A percentile compares a stretch with the other conserved stretches of the same genome.
Evolutionary conservation across 345 rosid species (phyloP).

Genomic region (Firmiana major): DNA sequence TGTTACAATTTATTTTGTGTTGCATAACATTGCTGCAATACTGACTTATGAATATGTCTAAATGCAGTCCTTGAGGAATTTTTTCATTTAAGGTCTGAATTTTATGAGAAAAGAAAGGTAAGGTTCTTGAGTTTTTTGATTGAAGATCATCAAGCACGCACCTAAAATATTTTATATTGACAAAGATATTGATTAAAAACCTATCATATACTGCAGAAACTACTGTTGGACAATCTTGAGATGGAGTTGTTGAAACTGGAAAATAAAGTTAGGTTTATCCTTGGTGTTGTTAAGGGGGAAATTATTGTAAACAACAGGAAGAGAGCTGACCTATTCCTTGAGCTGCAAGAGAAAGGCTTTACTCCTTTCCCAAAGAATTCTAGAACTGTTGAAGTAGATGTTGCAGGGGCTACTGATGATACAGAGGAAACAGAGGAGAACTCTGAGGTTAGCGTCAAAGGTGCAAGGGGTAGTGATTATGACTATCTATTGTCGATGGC

Average conservation of each 20-base stretch:
- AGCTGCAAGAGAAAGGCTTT: constrained; percentile 70
- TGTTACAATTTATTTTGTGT: neutral
- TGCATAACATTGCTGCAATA: neutral
- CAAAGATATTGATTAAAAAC: neutral
- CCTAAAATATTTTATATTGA: neutral
- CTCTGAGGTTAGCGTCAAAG: constrained; percentile 32
- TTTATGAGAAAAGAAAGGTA: constrained; percentile 75
- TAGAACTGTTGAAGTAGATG: constrained; percentile 51
- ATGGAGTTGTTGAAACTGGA: constrained; percentile 66
- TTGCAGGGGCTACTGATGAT: constrained; percentile 62
- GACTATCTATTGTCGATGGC: constrained; percentile 82
- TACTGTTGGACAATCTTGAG: constrained; percentile 56
- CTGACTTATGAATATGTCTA: neutral
- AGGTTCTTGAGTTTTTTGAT: neutral
- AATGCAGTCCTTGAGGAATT: constrained; percentile 85
- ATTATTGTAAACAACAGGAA: constrained; percentile 86
- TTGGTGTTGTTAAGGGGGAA: constrained; percentile 81
- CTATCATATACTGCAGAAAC: constrained; percentile 41
- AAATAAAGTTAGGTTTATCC: constrained; percentile 85
- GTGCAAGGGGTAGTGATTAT: constrained; percentile 55
- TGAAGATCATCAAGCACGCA: neutral
- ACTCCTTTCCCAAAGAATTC: constrained; percentile 63
- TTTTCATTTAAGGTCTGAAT: constrained; percentile 65
- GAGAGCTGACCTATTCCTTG: constrained; percentile 70
- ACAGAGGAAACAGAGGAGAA: constrained; percentile 56